Evolutionary conservation across 768 basidiomycete species (phyloP).

Genomic region (Hemileccinum impolitum): DNA sequence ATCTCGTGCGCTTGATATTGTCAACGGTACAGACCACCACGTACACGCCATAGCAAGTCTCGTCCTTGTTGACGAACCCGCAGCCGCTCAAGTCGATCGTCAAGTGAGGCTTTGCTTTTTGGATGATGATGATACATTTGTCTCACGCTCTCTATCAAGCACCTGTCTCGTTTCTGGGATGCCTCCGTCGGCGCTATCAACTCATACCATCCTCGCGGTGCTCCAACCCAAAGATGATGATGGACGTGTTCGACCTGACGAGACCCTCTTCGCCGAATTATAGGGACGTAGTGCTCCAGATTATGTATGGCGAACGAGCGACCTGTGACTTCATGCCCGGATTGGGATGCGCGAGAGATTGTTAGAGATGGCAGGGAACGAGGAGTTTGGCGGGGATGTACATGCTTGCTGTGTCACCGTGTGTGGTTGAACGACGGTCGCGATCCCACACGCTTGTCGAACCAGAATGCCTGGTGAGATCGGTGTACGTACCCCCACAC

Average conservation of each 20-base stretch:
- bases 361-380: conserved; percentile 38
- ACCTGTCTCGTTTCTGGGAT: conserved; percentile 65
- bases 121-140: background rate
- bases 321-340: conserved; percentile 71
- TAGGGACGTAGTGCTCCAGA: conserved; percentile 66
- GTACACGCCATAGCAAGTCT: conserved; percentile 60
- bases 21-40: conserved; percentile 56
- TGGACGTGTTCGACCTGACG: conserved; percentile 6
- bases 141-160: conserved; percentile 32
- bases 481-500: too few species aligned
- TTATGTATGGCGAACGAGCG: conserved; percentile 65
- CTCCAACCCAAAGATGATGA: conserved; percentile 47
- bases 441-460: too few species aligned
- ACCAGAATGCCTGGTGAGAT: too few species aligned
- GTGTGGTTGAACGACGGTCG: too few species aligned
- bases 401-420: too few species aligned
- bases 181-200: conserved; percentile 59
- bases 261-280: conserved; percentile 62
- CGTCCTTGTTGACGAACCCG: conserved; percentile 58
- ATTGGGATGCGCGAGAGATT: conserved; percentile 77
- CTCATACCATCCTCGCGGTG: conserved; percentile 56
- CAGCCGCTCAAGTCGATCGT: conserved; percentile 65
- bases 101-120: conserved; percentile 44
- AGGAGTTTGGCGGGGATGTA: conserved; percentile 22
- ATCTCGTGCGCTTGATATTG: background rate